Evolutionary conservation across 2,329 filamentous ascomycete genomes (phyloP).

Genomic region (Stagonosporopsis rhizophila): DNA sequence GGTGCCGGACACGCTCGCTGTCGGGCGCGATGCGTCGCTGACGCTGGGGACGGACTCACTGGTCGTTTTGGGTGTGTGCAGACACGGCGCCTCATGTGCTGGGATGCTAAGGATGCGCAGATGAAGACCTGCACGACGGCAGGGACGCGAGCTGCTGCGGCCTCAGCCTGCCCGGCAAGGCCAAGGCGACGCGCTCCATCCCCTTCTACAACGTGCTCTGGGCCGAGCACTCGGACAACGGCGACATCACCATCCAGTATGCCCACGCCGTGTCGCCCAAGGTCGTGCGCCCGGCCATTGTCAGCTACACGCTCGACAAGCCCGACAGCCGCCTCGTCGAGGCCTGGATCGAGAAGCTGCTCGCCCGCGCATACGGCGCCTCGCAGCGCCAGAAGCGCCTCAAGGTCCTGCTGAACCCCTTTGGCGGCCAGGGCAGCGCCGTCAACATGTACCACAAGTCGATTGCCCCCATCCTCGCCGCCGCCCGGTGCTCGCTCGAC

Average conservation of each 20-base stretch:
- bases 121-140: conserved; percentile 61
- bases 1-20: conserved; percentile 54
- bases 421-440: conserved; percentile 82
- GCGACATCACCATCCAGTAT: conserved; percentile 74
- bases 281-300: conserved; percentile 65
- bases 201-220: conserved; percentile 86
- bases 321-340: conserved; percentile 58
- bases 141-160: conserved; percentile 63
- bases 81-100: neutral
- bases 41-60: conserved; percentile 67
- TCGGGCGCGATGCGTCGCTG: conserved; percentile 66
- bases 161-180: conserved; percentile 55
- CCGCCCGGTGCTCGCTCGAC: conserved; percentile 79
- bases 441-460: conserved; percentile 75
- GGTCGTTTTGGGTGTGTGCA: conserved; percentile 61
- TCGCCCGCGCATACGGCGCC: conserved; percentile 73
- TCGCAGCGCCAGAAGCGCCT: conserved; percentile 76
- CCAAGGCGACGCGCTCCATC: conserved; percentile 65
- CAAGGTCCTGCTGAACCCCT: conserved; percentile 90
- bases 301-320: conserved; percentile 68
- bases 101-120: conserved; percentile 42
- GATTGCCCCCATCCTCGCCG: conserved; percentile 81
- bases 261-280: conserved; percentile 65
- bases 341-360: conserved; percentile 69
- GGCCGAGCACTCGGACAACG: conserved; percentile 68